Percentiles rank a stretch among this genome's conserved stretches.
Conservation (phyloP, 108 stramenopile species). For the Tribonema minus region DNA sequence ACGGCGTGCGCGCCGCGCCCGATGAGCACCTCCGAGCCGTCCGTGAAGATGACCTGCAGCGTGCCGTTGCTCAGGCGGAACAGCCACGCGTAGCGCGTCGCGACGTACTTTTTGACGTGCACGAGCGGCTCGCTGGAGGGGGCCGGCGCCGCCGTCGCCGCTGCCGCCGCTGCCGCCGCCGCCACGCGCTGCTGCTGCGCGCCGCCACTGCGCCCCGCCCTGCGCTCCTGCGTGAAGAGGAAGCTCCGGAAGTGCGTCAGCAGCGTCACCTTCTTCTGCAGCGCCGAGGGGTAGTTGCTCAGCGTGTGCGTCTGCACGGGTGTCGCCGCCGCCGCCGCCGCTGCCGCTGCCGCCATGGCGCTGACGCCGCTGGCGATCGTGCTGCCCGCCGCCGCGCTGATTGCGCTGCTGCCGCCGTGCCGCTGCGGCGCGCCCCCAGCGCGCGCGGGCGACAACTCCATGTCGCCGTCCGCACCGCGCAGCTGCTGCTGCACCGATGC, state of each 20-base stretch:
- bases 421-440: neutral
- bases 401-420: too few relatives aligned
- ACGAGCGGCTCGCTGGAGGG: slow-evolving; percentile 49
- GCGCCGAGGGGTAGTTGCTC: slow-evolving; percentile 67
- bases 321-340: neutral
- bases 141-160: neutral
- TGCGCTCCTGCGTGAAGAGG: slow-evolving; percentile 52
- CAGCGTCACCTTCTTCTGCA: slow-evolving; percentile 94
- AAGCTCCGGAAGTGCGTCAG: slow-evolving; percentile 91
- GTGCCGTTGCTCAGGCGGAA: slow-evolving; percentile 93
- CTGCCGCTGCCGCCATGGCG: too few relatives aligned
- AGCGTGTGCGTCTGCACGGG: slow-evolving; percentile 61
- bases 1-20: slow-evolving; percentile 52
- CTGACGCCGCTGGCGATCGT: too few relatives aligned
- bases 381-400: too few relatives aligned
- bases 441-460: neutral
- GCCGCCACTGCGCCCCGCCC: neutral
- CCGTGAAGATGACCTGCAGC: slow-evolving; percentile 88
- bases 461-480: too few relatives aligned
- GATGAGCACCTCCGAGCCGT: slow-evolving; percentile 82
- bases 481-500: neutral
- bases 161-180: neutral
- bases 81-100: slow-evolving; percentile 91
- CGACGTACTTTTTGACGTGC: slow-evolving; percentile 94
- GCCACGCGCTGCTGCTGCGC: neutral